These are phyloP conservation scores for Fusarium tanahbumbuense DNA, from an alignment of 2,329 filamentous ascomycete genomes.

Conservation along the genomic window DNA sequence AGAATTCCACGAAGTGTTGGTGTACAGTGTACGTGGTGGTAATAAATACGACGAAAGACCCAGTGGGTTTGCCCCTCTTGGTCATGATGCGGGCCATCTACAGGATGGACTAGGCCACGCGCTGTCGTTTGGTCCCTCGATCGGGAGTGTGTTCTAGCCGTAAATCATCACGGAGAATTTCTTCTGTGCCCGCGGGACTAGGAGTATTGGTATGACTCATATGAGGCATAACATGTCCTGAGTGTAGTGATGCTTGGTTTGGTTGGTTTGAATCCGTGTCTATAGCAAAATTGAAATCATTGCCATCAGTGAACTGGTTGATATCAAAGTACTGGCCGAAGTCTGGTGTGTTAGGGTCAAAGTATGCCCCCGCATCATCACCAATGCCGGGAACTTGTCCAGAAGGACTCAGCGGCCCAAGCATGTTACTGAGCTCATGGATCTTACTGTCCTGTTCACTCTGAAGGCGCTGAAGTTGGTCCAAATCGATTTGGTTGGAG, in stretches of 20 bases:
- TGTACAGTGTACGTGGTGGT: neutral
- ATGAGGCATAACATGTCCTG: constrained; percentile 22
- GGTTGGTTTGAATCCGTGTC: constrained; percentile 50
- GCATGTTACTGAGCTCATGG: constrained; percentile 76
- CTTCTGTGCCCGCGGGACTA: constrained; percentile 63
- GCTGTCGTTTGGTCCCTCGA: constrained; percentile 54
- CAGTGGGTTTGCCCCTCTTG: neutral
- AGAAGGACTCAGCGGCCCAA: constrained; percentile 83
- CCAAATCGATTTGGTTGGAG: constrained; percentile 79
- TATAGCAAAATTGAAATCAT: constrained; percentile 65
- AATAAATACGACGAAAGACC: constrained; percentile 14
- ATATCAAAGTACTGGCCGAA: constrained; percentile 64
- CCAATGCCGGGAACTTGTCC: constrained; percentile 80
- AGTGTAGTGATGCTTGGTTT: constrained; percentile 51
- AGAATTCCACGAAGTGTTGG: neutral
- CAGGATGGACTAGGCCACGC: constrained; percentile 47
- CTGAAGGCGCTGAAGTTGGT: constrained; percentile 81
- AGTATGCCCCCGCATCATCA: constrained; percentile 55
- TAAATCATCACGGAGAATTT: constrained; percentile 60
- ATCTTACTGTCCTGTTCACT: constrained; percentile 82
- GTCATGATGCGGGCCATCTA: too few relatives aligned
- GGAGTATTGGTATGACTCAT: constrained; percentile 51
- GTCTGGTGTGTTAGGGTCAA: constrained; percentile 56
- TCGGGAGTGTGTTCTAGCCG: constrained; percentile 42
- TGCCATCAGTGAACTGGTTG: constrained; percentile 58